These are phyloP conservation scores for Eustoma russellianum DNA, from an alignment of 257 asterid genomes.

Conservation along the genomic window DNA sequence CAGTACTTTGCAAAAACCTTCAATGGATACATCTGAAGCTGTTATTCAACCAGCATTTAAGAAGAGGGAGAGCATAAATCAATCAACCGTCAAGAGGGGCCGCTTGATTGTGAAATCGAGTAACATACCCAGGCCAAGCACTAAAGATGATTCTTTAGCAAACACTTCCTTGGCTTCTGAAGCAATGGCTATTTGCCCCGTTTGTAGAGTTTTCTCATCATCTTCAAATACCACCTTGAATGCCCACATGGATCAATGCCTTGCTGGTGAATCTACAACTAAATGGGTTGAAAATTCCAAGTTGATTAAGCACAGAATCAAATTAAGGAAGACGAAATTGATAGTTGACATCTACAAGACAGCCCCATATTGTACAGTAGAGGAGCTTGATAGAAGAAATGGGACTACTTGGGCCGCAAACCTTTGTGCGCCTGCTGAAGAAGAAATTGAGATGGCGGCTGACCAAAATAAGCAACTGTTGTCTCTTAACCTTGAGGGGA, in stretches of 20 bases:
- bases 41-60: conserved; percentile 22
- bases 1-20: neutral
- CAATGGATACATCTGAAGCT: conserved; percentile 11
- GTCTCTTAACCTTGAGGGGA: conserved; percentile 35
- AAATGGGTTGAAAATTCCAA: conserved; percentile 37
- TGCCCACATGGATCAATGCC: conserved; percentile 96
- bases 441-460: conserved; percentile 28
- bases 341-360: conserved; percentile 73
- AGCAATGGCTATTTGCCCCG: conserved; percentile 90
- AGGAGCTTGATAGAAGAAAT: conserved; percentile 88
- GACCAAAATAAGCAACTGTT: conserved; percentile 26
- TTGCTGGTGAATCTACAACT: conserved; percentile 53
- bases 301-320: conserved; percentile 62
- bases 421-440: conserved; percentile 24
- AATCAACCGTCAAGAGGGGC: conserved; percentile 49
- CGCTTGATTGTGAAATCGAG: conserved; percentile 41
- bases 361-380: conserved; percentile 58
- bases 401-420: conserved; percentile 71
- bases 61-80: conserved; percentile 18
- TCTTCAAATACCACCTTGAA: conserved; percentile 94
- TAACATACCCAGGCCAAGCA: conserved; percentile 24
- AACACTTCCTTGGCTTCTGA: conserved; percentile 41
- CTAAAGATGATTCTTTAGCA: conserved; percentile 30
- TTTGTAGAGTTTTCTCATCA: conserved; percentile 85
- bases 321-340: conserved; percentile 54